These are phyloP conservation scores for Orbilia ellipsospora DNA, from an alignment of 2,329 filamentous ascomycete genomes.

Conservation along the genomic window DNA sequence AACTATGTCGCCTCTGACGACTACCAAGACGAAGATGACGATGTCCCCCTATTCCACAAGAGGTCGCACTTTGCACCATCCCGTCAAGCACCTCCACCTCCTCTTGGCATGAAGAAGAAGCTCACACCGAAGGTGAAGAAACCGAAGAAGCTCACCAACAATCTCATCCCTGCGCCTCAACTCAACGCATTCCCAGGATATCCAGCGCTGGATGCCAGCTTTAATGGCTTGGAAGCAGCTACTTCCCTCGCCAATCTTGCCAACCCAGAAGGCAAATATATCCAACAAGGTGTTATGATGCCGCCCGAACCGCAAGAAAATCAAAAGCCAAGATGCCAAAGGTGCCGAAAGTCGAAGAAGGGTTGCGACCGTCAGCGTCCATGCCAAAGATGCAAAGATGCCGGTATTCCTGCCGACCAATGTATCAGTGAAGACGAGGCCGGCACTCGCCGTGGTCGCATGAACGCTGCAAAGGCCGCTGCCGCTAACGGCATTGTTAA, in stretches of 20 bases:
- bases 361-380: slow-evolving; percentile 96
- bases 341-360: slow-evolving; percentile 99
- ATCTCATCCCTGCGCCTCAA: slow-evolving; percentile 52
- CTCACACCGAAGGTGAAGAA: slow-evolving; percentile 64
- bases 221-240: slow-evolving; percentile 51
- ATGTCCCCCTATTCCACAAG: slow-evolving; percentile 66
- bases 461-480: slow-evolving; percentile 78
- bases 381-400: slow-evolving; percentile 94
- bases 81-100: slow-evolving; percentile 63
- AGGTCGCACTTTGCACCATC: slow-evolving; percentile 64
- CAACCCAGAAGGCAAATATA: slow-evolving; percentile 49
- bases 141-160: slow-evolving; percentile 64
- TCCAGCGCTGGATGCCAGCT: slow-evolving; percentile 42
- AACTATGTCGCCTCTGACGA: slow-evolving; percentile 59
- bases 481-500: slow-evolving; percentile 60
- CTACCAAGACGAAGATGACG: slow-evolving; percentile 64
- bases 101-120: slow-evolving; percentile 51
- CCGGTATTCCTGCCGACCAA: slow-evolving; percentile 89
- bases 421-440: slow-evolving; percentile 98
- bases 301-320: slow-evolving; percentile 65
- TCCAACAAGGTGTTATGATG: slow-evolving; percentile 49
- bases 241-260: slow-evolving; percentile 51
- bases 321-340: slow-evolving; percentile 94
- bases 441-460: slow-evolving; percentile 94
- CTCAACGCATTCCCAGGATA: slow-evolving; percentile 54